Evolutionary conservation across 108 stramenopile genomes (phyloP).

Genomic region (Chaetoceros tenuissimus): DNA sequence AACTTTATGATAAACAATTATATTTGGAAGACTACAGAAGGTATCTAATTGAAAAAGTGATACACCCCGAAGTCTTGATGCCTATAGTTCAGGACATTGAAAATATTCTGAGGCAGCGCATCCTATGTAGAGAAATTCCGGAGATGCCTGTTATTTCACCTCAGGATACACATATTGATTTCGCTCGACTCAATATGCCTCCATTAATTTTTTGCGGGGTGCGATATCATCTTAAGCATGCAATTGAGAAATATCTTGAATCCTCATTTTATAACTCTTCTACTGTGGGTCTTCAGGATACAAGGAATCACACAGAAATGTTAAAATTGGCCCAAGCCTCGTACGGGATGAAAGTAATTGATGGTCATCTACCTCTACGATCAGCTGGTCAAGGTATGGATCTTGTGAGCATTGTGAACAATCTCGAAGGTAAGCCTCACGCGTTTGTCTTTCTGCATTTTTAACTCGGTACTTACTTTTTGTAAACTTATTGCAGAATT

Average conservation of each 20-base stretch:
- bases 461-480: too few species aligned
- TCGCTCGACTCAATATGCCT: background rate
- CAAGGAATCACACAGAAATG: background rate
- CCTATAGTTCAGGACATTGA: background rate
- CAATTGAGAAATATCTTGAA: background rate
- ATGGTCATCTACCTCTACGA: background rate
- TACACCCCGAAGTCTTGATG: background rate
- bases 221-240: background rate
- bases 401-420: background rate
- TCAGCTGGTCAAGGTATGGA: background rate
- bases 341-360: background rate
- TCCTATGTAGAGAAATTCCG: background rate
- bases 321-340: background rate
- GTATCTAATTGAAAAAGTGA: background rate
- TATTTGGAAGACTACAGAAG: background rate
- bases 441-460: too few species aligned
- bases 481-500: background rate
- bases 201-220: background rate
- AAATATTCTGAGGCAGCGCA: background rate
- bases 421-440: background rate
- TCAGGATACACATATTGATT: background rate
- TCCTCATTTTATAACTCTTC: background rate
- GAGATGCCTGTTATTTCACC: background rate
- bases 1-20: background rate
- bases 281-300: background rate